phyloP scores from a whole-genome alignment of 2,329 filamentous ascomycete genomes.

The Tolypocladium tropicale region DNA sequence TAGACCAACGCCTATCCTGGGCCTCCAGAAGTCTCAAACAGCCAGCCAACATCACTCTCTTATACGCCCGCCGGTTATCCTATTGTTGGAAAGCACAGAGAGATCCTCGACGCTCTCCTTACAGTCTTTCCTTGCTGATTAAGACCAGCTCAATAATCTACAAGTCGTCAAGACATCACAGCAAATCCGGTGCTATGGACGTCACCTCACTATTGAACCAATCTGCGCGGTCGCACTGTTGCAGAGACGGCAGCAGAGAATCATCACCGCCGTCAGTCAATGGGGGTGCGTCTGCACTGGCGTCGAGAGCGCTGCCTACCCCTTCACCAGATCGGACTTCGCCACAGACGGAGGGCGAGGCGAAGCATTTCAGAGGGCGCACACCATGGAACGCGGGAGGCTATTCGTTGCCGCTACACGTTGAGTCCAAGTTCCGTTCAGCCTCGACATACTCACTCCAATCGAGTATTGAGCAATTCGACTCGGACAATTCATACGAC shows the following conservation, averaged over 20 bases:
- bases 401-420: conserved; percentile 33
- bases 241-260: conserved; percentile 3
- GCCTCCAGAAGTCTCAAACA: neutral
- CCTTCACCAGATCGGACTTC: conserved; percentile 21
- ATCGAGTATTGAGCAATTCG: conserved; percentile 13
- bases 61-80: neutral
- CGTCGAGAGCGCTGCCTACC: conserved; percentile 16
- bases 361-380: conserved; percentile 17
- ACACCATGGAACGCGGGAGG: conserved; percentile 42
- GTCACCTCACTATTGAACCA: conserved; percentile 30
- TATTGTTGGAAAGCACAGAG: too few relatives aligned
- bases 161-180: neutral
- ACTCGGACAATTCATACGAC: conserved; percentile 11
- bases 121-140: too few relatives aligned
- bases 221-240: conserved; percentile 11
- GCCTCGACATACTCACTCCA: conserved; percentile 10
- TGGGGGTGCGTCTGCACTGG: neutral
- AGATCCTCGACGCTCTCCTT: neutral
- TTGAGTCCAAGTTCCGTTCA: conserved; percentile 24
- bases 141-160: neutral
- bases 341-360: conserved; percentile 11
- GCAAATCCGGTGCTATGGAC: conserved; percentile 22
- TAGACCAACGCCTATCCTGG: neutral
- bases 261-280: conserved; percentile 4
- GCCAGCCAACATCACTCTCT: neutral